Evolutionary conservation across 192 early-diverging fungal genomes (phyloP), one percentile per base, ranked within the genome.

Genomic region (Oehlia diaphana): DNA sequence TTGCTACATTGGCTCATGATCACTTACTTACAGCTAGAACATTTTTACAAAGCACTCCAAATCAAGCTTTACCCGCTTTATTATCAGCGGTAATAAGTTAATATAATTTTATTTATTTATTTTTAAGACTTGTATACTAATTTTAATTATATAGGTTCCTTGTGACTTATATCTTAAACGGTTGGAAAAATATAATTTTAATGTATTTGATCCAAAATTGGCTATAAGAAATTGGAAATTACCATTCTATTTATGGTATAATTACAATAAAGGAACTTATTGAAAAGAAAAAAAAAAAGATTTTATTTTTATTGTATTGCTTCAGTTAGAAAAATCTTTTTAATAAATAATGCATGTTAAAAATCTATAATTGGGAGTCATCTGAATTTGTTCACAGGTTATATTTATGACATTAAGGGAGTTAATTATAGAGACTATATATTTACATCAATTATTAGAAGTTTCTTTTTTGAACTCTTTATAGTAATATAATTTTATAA

Each of bases 1-100:
- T 98, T 74, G 96, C 97, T 0, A 95, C 95, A 6, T 84, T 86
- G 61, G 96, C 92, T 70, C 91, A 91, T 86, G 94, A 90, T 84
- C 96, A 92, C 81, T 84, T 92, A 70, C 85, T 89, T 66, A 94
- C 88, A 47, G 93, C 88, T 44, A 90, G 92, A 79, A 90, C 87
- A 74, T 90, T 90, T 79, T 82, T 86, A 80, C 82, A 77, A 82
- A 82, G 86, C 39, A 83, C 88, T n/a, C 92, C 93, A 1, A 83
- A 77, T 68, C 81, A 84, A 33, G 94, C 91, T 7, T 81, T 92
- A 6, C 93, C 95, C 28, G 95, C 91, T 21, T 82, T 96, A 47
- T 83, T 97, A 71, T 78, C 90, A 3, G 90, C 91, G 1, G 92
- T 95, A 83, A 58, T 74, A 81, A 47, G 19, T 35, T 69, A 31